Percentiles rank a stretch among this genome's conserved stretches.
phyloP scores from a whole-genome alignment of 2,329 filamentous ascomycete genomes.

The Fusarium sp. region DNA sequence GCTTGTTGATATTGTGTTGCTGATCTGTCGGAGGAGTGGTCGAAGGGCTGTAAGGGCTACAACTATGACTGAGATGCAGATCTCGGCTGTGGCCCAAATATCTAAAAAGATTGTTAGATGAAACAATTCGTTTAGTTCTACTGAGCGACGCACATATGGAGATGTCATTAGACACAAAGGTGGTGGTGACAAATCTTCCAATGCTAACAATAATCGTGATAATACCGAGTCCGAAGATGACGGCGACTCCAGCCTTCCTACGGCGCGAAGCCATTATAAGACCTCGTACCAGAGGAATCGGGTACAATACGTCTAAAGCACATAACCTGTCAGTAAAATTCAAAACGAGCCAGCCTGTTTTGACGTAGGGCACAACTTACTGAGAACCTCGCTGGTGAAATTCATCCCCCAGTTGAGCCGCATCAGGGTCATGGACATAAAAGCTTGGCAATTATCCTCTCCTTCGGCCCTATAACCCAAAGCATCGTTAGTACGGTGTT shows the following conservation, averaged over 20 bases:
- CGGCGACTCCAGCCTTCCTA: constrained; percentile 2
- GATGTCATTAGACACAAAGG: constrained; percentile 11
- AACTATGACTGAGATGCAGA: constrained; percentile 17
- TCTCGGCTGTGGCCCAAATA: constrained; percentile 21
- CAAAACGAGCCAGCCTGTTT: accelerated
- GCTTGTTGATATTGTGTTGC: not conserved
- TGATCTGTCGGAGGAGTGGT: constrained; percentile 1
- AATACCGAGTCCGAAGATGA: constrained; percentile 8
- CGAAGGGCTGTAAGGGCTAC: constrained; percentile 1
- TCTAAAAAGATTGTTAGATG: not conserved
- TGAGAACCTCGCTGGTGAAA: constrained; percentile 7
- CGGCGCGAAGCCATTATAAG: not conserved
- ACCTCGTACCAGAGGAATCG: not conserved
- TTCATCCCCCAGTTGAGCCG: constrained; percentile 20
- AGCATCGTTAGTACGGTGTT: accelerated
- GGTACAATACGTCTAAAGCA: not conserved
- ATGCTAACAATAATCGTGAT: constrained; percentile 14
- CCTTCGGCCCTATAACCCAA: not conserved
- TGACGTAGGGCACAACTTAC: not conserved
- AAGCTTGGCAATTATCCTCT: not conserved
- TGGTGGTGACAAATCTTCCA: constrained; percentile 13
- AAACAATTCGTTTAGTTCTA: accelerated
- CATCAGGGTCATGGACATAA: constrained; percentile 17
- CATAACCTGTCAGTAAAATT: not conserved
- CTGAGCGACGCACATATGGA: not conserved